These are phyloP conservation scores for Chrysoporthe cubensis DNA, from an alignment of 2,329 filamentous ascomycete genomes.

Conservation along the genomic window DNA sequence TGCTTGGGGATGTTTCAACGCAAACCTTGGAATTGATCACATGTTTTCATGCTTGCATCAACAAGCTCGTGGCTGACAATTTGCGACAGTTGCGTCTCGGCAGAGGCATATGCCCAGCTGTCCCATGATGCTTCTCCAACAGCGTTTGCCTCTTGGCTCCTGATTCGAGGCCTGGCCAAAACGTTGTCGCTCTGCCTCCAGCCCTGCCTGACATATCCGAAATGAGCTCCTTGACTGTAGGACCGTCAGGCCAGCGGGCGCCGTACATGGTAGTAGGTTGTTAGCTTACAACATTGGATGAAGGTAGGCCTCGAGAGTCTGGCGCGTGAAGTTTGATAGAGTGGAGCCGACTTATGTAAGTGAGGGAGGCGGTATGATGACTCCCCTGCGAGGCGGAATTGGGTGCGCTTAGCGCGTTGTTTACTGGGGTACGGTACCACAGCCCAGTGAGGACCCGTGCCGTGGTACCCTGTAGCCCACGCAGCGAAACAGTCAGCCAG, in stretches of 20 bases:
- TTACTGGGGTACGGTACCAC: background rate
- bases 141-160: background rate
- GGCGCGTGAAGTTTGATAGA: background rate
- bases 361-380: background rate
- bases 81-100: background rate
- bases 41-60: background rate
- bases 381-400: background rate
- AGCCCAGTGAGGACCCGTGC: too few species aligned
- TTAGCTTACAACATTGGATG: too few species aligned
- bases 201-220: background rate
- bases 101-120: background rate
- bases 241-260: too few species aligned
- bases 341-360: constrained; percentile 1
- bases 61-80: background rate
- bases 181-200: background rate
- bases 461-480: background rate
- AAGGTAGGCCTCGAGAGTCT: too few species aligned
- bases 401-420: constrained; percentile 3
- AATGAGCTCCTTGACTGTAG: background rate
- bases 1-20: too few species aligned
- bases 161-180: background rate
- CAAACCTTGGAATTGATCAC: too few species aligned
- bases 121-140: background rate
- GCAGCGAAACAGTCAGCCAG: background rate
- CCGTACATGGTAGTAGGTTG: too few species aligned